Evolutionary conservation across 1,284 basidiomycete species (phyloP).

Genomic region (Fomitopsis pinicola): DNA sequence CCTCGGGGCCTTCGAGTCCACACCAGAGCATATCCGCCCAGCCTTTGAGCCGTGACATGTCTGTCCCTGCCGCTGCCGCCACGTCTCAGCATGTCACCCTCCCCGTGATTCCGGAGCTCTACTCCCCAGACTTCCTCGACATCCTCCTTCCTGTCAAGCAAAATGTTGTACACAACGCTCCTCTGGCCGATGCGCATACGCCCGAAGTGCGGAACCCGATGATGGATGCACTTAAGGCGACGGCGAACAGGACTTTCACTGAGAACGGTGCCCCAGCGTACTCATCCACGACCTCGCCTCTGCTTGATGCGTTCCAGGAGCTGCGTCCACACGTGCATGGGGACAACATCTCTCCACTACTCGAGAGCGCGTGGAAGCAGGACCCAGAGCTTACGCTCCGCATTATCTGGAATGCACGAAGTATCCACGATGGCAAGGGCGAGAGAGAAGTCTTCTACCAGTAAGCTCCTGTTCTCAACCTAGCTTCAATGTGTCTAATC

Average conservation of each 20-base stretch:
- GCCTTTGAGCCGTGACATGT: neutral
- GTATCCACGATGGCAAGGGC: conserved; percentile 58
- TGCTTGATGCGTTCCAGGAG: conserved; percentile 48
- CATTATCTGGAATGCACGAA: conserved; percentile 58
- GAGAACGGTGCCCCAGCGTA: conserved; percentile 43
- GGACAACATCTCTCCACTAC: conserved; percentile 26
- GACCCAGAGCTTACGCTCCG: conserved; percentile 47
- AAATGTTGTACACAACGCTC: neutral
- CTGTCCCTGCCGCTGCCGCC: neutral
- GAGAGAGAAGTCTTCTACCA: conserved; percentile 53
- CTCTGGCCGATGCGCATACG: neutral
- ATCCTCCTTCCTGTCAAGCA: conserved; percentile 36
- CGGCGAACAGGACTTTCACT: conserved; percentile 39
- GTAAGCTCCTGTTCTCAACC: conserved; percentile 21
- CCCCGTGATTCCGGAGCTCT: neutral
- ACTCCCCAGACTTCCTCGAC: conserved; percentile 30
- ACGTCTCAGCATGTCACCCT: neutral
- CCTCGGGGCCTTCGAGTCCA: no score
- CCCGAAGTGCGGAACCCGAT: conserved; percentile 34
- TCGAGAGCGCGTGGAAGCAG: conserved; percentile 48
- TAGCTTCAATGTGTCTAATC: neutral
- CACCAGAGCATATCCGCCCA: neutral
- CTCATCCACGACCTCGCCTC: conserved; percentile 41
- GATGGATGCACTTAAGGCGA: conserved; percentile 46
- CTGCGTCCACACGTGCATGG: conserved; percentile 27